Evolutionary conservation across 108 stramenopile genomes (phyloP), one percentile per base, ranked within the genome.

Genomic region (Skeletonema potamos): DNA sequence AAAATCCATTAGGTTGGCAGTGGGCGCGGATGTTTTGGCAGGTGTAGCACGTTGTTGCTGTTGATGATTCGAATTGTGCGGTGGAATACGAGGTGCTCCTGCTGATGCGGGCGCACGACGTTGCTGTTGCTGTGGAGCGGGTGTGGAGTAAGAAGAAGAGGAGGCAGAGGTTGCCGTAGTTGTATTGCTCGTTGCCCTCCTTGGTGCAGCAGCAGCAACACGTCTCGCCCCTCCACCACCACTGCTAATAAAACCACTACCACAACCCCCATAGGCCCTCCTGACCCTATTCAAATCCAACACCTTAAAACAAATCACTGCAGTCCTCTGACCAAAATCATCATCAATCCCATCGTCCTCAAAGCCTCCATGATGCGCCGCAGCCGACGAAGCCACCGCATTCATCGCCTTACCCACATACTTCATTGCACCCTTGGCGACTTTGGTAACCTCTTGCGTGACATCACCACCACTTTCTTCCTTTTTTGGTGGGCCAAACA

Each of bases 371-470:
- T 37, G 36, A 37, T 32, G 30, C 30, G 30, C 44, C 3, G 18
- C 4, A 34, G 34, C 7, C 4, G 34, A 34, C 34, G 34, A 4
- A 54, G 73, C 74, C 61, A 82, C 86, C 15, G 62, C 85, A 27
- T 85, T 85, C 82, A 95, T 84, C 10, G 87, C 87, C 75, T 92
- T 92, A 4, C 88, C 88, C 70, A 94, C 66, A 63, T 76, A 83
- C 68, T 89, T 87, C 78, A 91, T 87, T 28, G 88, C 89, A 11
- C 91, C 91, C 68, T 89, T 89, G 30, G 91, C 91, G 3, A 91
- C 91, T 72, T 86, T 90, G 62, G 85, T 76, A 10, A 83, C 58
- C 71, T 63, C 79, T 64, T 48, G 85, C 70, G 51, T 51, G 32
- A 74, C 76, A 8, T 44, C 54, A 36, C 34, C 63, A 7, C 58